Conservation (phyloP, 495 filamentous ascomycete species). For the Hypoxylon fuscum region DNA sequence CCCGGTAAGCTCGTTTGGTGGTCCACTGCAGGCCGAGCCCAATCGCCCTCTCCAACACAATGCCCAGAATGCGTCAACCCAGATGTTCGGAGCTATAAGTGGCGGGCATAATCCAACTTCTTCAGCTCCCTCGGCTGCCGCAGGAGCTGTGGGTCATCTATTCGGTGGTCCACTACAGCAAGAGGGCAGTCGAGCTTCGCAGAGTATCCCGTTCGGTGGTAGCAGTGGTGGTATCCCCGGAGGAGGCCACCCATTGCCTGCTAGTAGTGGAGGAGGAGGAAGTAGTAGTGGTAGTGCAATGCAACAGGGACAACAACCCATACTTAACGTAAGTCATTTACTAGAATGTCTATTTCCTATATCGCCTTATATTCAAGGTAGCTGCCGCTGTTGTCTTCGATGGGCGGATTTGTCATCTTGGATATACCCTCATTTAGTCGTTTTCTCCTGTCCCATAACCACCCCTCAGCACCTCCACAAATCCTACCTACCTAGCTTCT, state of each 20-base stretch:
- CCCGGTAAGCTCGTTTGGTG: constrained; percentile 73
- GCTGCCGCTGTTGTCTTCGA: no score
- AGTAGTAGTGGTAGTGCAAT: constrained; percentile 48
- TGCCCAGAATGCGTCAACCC: constrained; percentile 67
- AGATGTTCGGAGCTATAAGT: constrained; percentile 66
- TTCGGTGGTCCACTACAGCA: constrained; percentile 62
- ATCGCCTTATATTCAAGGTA: no score
- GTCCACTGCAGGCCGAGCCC: constrained; percentile 67
- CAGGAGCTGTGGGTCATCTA: constrained; percentile 46
- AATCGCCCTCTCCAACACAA: constrained; percentile 68
- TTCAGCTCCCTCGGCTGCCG: constrained; percentile 46
- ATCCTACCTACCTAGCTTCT: no score
- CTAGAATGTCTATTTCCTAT: background rate
- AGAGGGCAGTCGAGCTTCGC: constrained; percentile 55
- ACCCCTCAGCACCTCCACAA: no score
- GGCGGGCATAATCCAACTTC: constrained; percentile 54
- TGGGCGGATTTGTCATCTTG: no score
- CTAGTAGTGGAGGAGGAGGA: constrained; percentile 42
- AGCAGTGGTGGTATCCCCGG: constrained; percentile 33
- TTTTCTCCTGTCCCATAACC: no score
- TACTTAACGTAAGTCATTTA: constrained; percentile 77
- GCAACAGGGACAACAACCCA: constrained; percentile 91
- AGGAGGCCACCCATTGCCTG: constrained; percentile 45
- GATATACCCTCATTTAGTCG: no score
- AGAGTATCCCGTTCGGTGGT: constrained; percentile 56